Evolutionary conservation across 345 rosid genomes (phyloP).

Genomic region (Arabis hirsuta): DNA sequence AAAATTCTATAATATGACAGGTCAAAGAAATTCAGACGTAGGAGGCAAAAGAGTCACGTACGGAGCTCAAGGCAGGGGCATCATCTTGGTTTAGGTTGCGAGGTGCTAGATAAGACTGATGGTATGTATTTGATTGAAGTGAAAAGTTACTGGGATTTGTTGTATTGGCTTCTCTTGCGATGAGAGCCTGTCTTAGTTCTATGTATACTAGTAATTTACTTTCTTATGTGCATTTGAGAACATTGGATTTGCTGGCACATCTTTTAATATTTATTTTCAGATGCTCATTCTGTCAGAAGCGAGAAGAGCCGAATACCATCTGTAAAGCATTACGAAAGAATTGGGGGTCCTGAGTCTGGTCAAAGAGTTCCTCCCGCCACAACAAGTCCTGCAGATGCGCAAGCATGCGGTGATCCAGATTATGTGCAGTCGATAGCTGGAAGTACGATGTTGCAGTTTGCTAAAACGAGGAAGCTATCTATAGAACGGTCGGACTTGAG

Average conservation of each 20-base stretch:
- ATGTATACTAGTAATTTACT: not conserved
- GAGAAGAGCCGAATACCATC: conserved; percentile 52
- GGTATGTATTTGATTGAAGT: conserved; percentile 50
- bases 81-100: conserved; percentile 57
- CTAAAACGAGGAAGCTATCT: conserved; percentile 92
- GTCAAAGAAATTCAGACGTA: conserved; percentile 70
- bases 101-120: conserved; percentile 62
- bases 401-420: conserved; percentile 67
- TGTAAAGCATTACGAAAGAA: conserved; percentile 48
- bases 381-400: conserved; percentile 56
- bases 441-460: conserved; percentile 80
- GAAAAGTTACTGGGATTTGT: conserved; percentile 5
- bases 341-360: conserved; percentile 48
- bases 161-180: conserved; percentile 19
- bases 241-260: conserved; percentile 12
- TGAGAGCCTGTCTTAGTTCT: conserved; percentile 16
- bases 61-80: conserved; percentile 66
- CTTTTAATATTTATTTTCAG: conserved; percentile 23
- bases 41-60: conserved; percentile 55
- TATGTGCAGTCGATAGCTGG: conserved; percentile 67
- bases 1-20: conserved; percentile 48
- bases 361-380: conserved; percentile 48
- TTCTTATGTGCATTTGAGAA: conserved; percentile 15
- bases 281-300: conserved; percentile 49
- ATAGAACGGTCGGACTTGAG: conserved; percentile 82